These are phyloP conservation scores for Deinandra increscens DNA, from an alignment of 129 eudicot genomes.

Conservation along the genomic window DNA sequence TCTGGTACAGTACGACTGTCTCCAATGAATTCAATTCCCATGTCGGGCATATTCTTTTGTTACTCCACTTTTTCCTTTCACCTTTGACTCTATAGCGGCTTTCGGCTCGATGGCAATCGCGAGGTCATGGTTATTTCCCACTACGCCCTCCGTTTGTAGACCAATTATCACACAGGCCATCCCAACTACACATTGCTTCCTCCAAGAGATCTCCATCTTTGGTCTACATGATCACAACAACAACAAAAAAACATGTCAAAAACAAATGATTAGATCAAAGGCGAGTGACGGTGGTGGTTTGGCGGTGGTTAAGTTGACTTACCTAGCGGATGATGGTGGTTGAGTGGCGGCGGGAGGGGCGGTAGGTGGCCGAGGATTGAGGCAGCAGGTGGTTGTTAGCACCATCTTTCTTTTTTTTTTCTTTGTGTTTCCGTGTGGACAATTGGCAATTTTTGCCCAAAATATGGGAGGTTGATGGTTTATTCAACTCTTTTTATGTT, in stretches of 20 bases:
- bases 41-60: constrained; percentile 55
- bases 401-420: constrained; percentile 41
- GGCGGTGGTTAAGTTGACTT: constrained; percentile 34
- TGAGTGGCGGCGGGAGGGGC: constrained; percentile 27
- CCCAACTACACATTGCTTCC: constrained; percentile 43
- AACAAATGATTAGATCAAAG: background rate
- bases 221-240: constrained; percentile 22
- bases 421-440: constrained; percentile 8
- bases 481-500: constrained; percentile 1
- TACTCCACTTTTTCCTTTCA: constrained; percentile 53
- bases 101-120: constrained; percentile 42
- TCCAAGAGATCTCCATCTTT: constrained; percentile 43
- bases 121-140: constrained; percentile 15
- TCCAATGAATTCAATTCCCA: constrained; percentile 69
- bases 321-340: constrained; percentile 22
- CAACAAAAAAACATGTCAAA: constrained; percentile 16
- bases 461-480: constrained; percentile 23
- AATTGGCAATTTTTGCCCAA: constrained; percentile 13
- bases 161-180: constrained; percentile 47
- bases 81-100: constrained; percentile 2
- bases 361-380: constrained; percentile 40
- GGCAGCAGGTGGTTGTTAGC: constrained; percentile 41
- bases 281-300: background rate
- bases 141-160: constrained; percentile 35
- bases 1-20: constrained; percentile 79